These are phyloP conservation scores for Mycena citricolor DNA, from an alignment of 1,284 basidiomycete genomes.

Conservation along the genomic window DNA sequence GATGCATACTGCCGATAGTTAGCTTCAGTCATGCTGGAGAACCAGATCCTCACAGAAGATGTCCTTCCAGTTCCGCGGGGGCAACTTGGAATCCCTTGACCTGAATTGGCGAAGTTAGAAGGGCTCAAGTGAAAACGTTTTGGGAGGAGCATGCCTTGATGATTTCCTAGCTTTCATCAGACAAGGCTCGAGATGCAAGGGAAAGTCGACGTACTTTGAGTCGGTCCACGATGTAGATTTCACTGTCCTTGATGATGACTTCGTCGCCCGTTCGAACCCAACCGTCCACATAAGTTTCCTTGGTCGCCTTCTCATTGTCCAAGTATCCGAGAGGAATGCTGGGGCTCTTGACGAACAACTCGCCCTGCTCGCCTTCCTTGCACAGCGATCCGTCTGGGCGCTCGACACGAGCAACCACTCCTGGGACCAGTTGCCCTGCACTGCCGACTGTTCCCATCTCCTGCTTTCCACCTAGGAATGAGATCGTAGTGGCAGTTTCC, in stretches of 20 bases:
- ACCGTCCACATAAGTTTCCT: conserved; percentile 57
- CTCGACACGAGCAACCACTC: conserved; percentile 53
- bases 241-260: conserved; percentile 52
- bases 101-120: conserved; percentile 7
- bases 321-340: conserved; percentile 57
- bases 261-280: conserved; percentile 70
- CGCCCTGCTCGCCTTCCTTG: conserved; percentile 63
- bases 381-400: conserved; percentile 62
- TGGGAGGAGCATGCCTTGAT: conserved; percentile 45
- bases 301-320: conserved; percentile 49
- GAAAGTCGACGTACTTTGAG: conserved; percentile 29
- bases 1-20: conserved; percentile 29
- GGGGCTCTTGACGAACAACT: conserved; percentile 60
- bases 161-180: conserved; percentile 50
- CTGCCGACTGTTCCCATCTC: conserved; percentile 54
- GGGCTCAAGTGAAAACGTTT: conserved; percentile 55
- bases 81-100: conserved; percentile 56
- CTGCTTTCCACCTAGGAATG: conserved; percentile 45
- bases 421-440: conserved; percentile 57
- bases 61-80: conserved; percentile 75
- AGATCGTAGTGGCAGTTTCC: conserved; percentile 41
- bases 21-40: background rate
- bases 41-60: conserved; percentile 47
- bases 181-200: background rate
- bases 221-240: conserved; percentile 63